Evolutionary conservation across 1,284 basidiomycete species (phyloP).

Genomic region (Apiotrichum laibachii): DNA sequence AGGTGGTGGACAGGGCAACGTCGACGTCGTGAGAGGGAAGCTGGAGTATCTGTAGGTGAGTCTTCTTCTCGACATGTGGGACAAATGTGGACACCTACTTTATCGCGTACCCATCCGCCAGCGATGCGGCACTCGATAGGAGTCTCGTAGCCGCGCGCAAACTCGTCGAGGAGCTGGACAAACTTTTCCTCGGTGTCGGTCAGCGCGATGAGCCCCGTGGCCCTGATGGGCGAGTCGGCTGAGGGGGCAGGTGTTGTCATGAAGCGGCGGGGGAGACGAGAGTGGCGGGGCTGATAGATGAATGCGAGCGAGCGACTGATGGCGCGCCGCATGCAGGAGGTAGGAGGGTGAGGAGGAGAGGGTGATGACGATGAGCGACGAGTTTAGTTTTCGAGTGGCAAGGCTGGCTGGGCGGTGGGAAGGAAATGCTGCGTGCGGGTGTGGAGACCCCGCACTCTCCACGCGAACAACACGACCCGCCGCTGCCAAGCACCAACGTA

Average conservation of each 20-base stretch:
- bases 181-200: constrained; percentile 38
- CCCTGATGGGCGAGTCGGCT: constrained; percentile 11
- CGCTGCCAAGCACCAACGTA: too few relatives aligned
- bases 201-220: constrained; percentile 10
- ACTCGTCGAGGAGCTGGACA: constrained; percentile 43
- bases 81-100: constrained; percentile 63
- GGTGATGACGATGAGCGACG: neutral
- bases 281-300: neutral
- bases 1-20: constrained; percentile 83
- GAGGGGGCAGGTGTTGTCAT: neutral
- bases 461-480: too few relatives aligned
- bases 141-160: constrained; percentile 30
- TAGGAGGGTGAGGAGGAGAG: neutral
- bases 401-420: too few relatives aligned
- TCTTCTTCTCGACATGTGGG: neutral
- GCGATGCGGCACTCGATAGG: constrained; percentile 75
- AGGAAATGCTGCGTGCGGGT: too few relatives aligned
- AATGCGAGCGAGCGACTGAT: neutral
- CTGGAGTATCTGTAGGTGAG: constrained; percentile 66
- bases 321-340: neutral
- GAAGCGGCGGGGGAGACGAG: constrained; percentile 30
- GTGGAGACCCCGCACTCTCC: too few relatives aligned
- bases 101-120: constrained; percentile 96
- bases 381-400: neutral
- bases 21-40: constrained; percentile 89